Evolutionary conservation across 305 asterid genomes (phyloP).

Genomic region (Fraxinus xanthoxyloides): DNA sequence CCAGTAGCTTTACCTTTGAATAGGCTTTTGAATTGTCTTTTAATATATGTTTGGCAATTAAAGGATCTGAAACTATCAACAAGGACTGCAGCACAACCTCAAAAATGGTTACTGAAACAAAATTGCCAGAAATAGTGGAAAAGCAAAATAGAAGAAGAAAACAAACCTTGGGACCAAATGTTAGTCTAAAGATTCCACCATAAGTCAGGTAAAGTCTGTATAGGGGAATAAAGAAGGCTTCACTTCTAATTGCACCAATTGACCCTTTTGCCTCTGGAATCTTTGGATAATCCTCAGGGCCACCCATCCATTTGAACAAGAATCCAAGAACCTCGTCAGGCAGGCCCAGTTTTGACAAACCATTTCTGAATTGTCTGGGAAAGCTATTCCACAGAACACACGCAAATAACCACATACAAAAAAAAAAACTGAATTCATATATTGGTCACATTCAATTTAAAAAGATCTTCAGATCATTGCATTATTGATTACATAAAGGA

Average conservation of each 20-base stretch:
- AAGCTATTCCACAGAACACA: slow-evolving; percentile 43
- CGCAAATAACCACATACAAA: background rate
- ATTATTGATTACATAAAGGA: background rate
- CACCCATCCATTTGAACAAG: slow-evolving; percentile 47
- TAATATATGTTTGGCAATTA: slow-evolving; percentile 79
- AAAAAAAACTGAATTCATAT: background rate
- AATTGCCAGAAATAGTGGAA: background rate
- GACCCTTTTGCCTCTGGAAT: slow-evolving; percentile 93
- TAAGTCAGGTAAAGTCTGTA: slow-evolving; percentile 80
- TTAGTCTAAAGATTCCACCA: slow-evolving; percentile 90
- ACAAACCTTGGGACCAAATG: slow-evolving; percentile 92
- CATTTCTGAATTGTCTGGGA: slow-evolving; percentile 48
- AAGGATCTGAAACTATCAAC: slow-evolving; percentile 86
- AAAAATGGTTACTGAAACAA: slow-evolving; percentile 19
- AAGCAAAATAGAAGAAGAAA: slow-evolving; percentile 11
- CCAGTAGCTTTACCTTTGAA: slow-evolving; percentile 64
- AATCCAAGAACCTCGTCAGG: slow-evolving; percentile 60
- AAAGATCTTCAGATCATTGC: background rate
- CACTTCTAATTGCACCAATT: slow-evolving; percentile 53
- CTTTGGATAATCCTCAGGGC: slow-evolving; percentile 42
- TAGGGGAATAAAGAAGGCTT: slow-evolving; percentile 86
- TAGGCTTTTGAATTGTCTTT: slow-evolving; percentile 83
- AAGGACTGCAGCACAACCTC: slow-evolving; percentile 68
- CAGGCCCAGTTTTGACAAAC: slow-evolving; percentile 66
- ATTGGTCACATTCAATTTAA: background rate